Evolutionary conservation across 768 basidiomycete species (phyloP).

Genomic region (Nevesoporus exiguus): DNA sequence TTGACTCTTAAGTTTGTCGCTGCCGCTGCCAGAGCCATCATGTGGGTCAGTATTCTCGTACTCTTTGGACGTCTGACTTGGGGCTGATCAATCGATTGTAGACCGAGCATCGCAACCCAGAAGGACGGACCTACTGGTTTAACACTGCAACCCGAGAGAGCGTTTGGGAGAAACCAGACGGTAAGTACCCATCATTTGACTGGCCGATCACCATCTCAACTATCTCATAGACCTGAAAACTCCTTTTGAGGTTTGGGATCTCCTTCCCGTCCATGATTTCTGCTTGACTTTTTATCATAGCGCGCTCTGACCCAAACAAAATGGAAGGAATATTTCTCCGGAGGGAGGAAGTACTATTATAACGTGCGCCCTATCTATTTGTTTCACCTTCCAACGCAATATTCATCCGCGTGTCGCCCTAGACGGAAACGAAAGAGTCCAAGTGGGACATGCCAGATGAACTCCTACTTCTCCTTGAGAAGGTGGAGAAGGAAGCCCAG

Average conservation of each 20-base stretch:
- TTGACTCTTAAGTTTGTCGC: neutral
- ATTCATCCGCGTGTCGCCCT: slow-evolving; percentile 8
- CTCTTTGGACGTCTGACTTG: neutral
- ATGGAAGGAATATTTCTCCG: slow-evolving; percentile 97
- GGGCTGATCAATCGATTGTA: slow-evolving; percentile 29
- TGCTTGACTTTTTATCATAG: slow-evolving; percentile 37
- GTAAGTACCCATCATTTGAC: slow-evolving; percentile 37
- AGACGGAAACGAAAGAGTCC: slow-evolving; percentile 88
- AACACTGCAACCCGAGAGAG: slow-evolving; percentile 85
- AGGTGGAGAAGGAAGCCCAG: slow-evolving; percentile 73
- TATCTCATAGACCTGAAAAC: slow-evolving; percentile 72
- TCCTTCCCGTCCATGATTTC: neutral
- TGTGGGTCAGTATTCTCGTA: slow-evolving; percentile 31
- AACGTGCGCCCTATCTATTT: slow-evolving; percentile 48
- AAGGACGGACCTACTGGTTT: slow-evolving; percentile 99
- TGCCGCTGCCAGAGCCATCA: slow-evolving; percentile 10
- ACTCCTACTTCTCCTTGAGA: slow-evolving; percentile 77
- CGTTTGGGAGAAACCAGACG: slow-evolving; percentile 98
- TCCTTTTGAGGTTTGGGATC: slow-evolving; percentile 72
- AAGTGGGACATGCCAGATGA: slow-evolving; percentile 99
- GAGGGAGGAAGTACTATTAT: slow-evolving; percentile 88
- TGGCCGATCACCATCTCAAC: slow-evolving; percentile 3
- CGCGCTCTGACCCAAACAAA: slow-evolving; percentile 84
- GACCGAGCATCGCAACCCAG: slow-evolving; percentile 94
- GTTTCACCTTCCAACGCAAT: neutral